Base-by-base conservation (phyloP, 345 rosid species). In the Syzygium grande region DNA sequence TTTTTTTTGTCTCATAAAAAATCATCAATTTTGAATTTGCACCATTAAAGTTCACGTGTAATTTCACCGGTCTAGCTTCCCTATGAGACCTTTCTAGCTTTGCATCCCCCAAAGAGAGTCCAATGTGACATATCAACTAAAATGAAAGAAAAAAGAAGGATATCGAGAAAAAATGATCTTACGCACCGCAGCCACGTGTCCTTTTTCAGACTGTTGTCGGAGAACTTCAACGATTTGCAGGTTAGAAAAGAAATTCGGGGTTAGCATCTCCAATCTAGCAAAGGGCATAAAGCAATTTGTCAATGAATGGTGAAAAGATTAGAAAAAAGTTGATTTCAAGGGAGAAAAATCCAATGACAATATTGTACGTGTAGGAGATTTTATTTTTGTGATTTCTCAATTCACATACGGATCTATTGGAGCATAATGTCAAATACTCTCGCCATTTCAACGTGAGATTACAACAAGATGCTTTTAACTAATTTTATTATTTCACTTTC, bases 341-440 rank as follows among this genome's bases (percentile, higher is more conserved):
- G 19, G 73, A n/a, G 19, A 13, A 61, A n/a, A 61, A 61, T 61
- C 73, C 73, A 16, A 61, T 61, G 34, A 61, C 30, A n/a, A 61
- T 12, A n/a, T 30, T 61, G 13, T 0, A n/a, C 0, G 12, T 61
- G 68, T n/a, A 27, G 34, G 30, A 30, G 34, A 61, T 0, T 7
- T 61, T 7, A 4, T 29, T 61, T 61, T 61, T 61, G 8, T 61
- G 34, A 61, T 61, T 61, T 61, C 6, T 61, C 34, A 61, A 61
- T 61, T 13, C 38, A 7, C 73, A 2, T 12, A 61, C 27, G 30
- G 12, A 59, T 27, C 11, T 59, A 59, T 59, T 59, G 29, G 65
- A 59, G 65, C 29, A 59, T 29, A 25, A 25, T 59, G 65, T 59
- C 30, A 25, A n/a, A 27, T 61, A 61, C 15, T n/a, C 73, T 61